These are phyloP conservation scores for Biscogniauxia marginata DNA, from an alignment of 2,329 filamentous ascomycete genomes.

Conservation along the genomic window DNA sequence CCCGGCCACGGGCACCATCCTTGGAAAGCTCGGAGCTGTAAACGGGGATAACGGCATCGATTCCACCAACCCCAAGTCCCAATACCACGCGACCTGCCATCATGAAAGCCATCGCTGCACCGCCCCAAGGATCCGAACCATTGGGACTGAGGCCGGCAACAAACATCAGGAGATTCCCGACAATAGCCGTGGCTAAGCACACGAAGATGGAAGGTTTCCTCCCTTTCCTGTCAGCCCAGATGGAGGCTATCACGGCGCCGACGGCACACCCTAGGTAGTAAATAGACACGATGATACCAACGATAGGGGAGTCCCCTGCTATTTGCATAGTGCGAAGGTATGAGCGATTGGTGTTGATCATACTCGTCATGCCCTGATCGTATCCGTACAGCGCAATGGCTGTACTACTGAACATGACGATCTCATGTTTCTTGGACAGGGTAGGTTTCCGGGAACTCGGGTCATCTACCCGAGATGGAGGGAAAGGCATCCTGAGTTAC, in stretches of 20 bases:
- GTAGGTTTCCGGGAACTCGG: conserved; percentile 19
- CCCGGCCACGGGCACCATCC: conserved; percentile 56
- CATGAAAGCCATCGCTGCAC: conserved; percentile 45
- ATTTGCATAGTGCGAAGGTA: conserved; percentile 61
- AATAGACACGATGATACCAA: conserved; percentile 59
- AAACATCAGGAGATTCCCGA: conserved; percentile 62
- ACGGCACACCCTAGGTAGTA: conserved; percentile 62
- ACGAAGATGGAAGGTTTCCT: conserved; percentile 55
- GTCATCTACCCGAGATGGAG: conserved; percentile 23
- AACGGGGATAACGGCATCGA: conserved; percentile 60
- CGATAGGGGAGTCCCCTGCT: conserved; percentile 45
- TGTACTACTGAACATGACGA: conserved; percentile 38
- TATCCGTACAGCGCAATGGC: conserved; percentile 38
- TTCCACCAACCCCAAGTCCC: conserved; percentile 55
- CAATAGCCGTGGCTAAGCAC: conserved; percentile 50
- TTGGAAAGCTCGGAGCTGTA: conserved; percentile 57
- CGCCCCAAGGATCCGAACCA: conserved; percentile 41
- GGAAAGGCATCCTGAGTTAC: conserved; percentile 29
- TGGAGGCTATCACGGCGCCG: conserved; percentile 57
- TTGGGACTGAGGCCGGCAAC: conserved; percentile 48
- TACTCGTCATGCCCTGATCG: conserved; percentile 37
- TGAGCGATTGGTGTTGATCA: conserved; percentile 36
- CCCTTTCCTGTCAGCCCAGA: conserved; percentile 51
- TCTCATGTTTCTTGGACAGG: conserved; percentile 34
- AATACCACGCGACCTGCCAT: conserved; percentile 29